Percentiles rank a stretch among this genome's conserved stretches.
phyloP scores from a whole-genome alignment of 768 basidiomycete species.

The Hypsizygus marmoreus region DNA sequence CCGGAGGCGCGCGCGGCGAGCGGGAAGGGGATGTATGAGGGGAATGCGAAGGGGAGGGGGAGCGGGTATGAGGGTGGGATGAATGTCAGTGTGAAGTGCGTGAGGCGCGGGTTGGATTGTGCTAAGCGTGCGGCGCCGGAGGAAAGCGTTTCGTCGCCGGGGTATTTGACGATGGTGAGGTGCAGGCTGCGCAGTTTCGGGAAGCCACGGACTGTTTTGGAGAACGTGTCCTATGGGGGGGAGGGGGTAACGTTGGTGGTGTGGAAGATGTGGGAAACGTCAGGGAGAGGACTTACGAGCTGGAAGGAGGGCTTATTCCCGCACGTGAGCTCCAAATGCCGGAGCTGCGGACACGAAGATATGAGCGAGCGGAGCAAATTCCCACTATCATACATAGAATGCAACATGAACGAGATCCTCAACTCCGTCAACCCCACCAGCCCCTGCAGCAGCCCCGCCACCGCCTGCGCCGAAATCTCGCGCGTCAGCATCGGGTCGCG shows the following conservation, averaged over 20 bases:
- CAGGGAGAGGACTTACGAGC: slow-evolving; percentile 46
- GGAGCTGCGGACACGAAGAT: slow-evolving; percentile 64
- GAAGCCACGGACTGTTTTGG: slow-evolving; percentile 62
- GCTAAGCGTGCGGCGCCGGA: slow-evolving; percentile 65
- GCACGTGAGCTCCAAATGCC: slow-evolving; percentile 65
- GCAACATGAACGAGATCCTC: slow-evolving; percentile 66
- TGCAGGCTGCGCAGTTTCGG: slow-evolving; percentile 62
- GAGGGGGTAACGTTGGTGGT: slow-evolving; percentile 1
- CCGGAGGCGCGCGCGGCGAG: slow-evolving; percentile 50
- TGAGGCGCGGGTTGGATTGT: slow-evolving; percentile 65
- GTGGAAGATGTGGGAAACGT: neutral
- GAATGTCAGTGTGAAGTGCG: slow-evolving; percentile 64
- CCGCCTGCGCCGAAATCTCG: slow-evolving; percentile 63
- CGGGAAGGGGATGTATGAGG: slow-evolving; percentile 43
- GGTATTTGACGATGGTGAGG: slow-evolving; percentile 67
- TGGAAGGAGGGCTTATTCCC: slow-evolving; percentile 72
- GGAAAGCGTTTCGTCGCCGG: slow-evolving; percentile 61
- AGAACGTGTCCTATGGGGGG: slow-evolving; percentile 53
- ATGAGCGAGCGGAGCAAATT: slow-evolving; percentile 69
- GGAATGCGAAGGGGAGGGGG: slow-evolving; percentile 46
- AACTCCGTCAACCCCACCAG: slow-evolving; percentile 58
- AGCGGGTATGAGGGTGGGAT: slow-evolving; percentile 56
- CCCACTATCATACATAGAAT: slow-evolving; percentile 74
- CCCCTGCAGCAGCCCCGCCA: slow-evolving; percentile 60
- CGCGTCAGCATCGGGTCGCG: slow-evolving; percentile 68